These are phyloP conservation scores for Circinella minor DNA, from an alignment of 371 early-diverging fungal species.

Conservation along the genomic window DNA sequence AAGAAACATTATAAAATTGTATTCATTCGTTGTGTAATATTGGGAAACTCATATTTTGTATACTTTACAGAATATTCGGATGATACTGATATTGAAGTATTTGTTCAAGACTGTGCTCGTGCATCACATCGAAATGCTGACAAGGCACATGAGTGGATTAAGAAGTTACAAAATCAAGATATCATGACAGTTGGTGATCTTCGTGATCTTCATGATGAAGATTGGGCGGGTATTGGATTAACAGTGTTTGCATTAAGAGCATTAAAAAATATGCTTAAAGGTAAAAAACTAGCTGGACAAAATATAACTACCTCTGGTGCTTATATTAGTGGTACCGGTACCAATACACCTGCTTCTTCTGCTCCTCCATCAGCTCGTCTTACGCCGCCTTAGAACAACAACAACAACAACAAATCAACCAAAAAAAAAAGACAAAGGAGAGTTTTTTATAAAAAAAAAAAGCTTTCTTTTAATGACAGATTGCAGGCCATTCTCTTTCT, in stretches of 20 bases:
- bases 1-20: no score
- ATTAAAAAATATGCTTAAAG: conserved; percentile 76
- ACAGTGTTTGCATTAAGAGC: conserved; percentile 91
- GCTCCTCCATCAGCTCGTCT: conserved; percentile 7
- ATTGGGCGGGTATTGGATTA: conserved; percentile 79
- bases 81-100: conserved; percentile 69
- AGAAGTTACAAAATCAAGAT: conserved; percentile 75
- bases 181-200: conserved; percentile 86
- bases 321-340: not conserved
- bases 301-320: conserved; percentile 3
- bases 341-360: not conserved
- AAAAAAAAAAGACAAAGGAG: not conserved
- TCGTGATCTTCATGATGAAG: conserved; percentile 77
- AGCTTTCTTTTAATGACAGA: not conserved
- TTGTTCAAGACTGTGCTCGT: conserved; percentile 72
- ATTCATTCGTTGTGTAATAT: no score
- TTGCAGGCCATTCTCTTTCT: conserved; percentile 6
- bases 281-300: conserved; percentile 12
- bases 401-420: no score
- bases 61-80: conserved; percentile 58
- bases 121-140: conserved; percentile 72
- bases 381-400: not conserved
- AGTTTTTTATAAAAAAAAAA: not conserved
- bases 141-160: conserved; percentile 81
- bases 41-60: no score